Base-by-base conservation (phyloP, 352 stramenopile species). In the Pythium oligandrum region DNA sequence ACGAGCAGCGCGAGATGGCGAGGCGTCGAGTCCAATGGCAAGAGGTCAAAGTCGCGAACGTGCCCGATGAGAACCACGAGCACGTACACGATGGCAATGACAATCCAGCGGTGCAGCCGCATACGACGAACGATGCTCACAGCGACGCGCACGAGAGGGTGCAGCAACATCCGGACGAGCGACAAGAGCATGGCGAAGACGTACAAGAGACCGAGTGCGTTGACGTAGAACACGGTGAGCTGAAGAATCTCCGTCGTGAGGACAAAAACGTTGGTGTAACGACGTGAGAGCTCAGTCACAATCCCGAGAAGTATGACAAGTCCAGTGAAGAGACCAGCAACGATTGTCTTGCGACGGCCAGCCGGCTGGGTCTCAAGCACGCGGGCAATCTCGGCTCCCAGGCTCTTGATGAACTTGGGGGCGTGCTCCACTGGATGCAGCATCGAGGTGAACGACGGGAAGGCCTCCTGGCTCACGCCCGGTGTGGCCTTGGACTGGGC, bases 141-240 rank as follows among this genome's bases (percentile, higher is more conserved):
- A 0, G 43, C 43, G 7, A 66, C 42, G 56, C 46, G 56, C 47
- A 63, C 49, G 34, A 83, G 12, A 54, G 63, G 61, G 62, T 71
- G 67, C 4, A 87, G 37, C 35, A 83, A 37, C 40, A 80, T 62
- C 7, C 62, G 51, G 0, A 88, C 26, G 0, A 62, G 10, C 34
- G 66, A 80, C 2, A 86, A 60, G 10, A 83, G 8, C 4, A 64
- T 50, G 11, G 66, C 57, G 12, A 86, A 1, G 0, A 50, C 47
- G 57, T 80, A 92, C 39, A 89, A 40, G 49, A 88, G 45, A 3
- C 82, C 82, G 11, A 92, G 40, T 1, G 70, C 71, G 48, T 88
- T 70, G 30, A 61, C 11, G 43, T 88, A 92, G 1, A 90, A 56
- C 37, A 77, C 52, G 3, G 56, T 30, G 12, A 81, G 48, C 47